phyloP scores from a whole-genome alignment of 257 asterid species.

The Nicotiana paniculata region DNA sequence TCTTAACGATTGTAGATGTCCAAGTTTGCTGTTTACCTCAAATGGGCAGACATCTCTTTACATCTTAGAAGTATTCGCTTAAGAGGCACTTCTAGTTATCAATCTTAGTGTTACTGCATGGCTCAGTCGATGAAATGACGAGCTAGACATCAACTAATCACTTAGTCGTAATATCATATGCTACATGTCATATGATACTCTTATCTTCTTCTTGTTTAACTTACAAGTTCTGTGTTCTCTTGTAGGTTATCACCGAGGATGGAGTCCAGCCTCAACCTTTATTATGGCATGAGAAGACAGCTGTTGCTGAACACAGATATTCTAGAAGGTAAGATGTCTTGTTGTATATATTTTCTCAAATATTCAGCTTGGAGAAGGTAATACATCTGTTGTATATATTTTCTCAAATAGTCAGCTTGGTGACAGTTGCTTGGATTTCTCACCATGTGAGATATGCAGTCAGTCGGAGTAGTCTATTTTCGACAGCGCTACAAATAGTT shows the following conservation, averaged over 20 bases:
- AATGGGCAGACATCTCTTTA: too few species aligned
- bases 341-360: neutral
- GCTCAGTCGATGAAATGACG: too few species aligned
- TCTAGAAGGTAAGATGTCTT: constrained; percentile 29
- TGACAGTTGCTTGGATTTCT: too few species aligned
- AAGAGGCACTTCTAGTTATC: too few species aligned
- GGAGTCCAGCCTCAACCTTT: constrained; percentile 27
- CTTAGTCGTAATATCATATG: too few species aligned
- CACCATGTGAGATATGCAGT: too few species aligned
- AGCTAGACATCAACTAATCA: too few species aligned
- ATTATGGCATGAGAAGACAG: constrained; percentile 42
- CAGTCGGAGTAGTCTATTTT: neutral
- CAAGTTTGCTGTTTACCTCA: too few species aligned
- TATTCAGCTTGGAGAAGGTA: constrained; percentile 22
- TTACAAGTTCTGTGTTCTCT: neutral
- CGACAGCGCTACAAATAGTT: neutral
- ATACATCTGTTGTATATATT: constrained; percentile 1
- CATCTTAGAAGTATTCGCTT: too few species aligned
- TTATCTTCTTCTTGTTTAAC: constrained; percentile 15
- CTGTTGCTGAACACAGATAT: constrained; percentile 6
- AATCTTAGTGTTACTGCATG: too few species aligned
- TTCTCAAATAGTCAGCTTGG: neutral
- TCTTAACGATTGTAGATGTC: too few species aligned
- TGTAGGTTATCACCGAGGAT: constrained; percentile 24
- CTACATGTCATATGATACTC: too few species aligned